Evolutionary conservation across 176 grass and related monocot species (phyloP).

Genomic region (Bromus sterilis): DNA sequence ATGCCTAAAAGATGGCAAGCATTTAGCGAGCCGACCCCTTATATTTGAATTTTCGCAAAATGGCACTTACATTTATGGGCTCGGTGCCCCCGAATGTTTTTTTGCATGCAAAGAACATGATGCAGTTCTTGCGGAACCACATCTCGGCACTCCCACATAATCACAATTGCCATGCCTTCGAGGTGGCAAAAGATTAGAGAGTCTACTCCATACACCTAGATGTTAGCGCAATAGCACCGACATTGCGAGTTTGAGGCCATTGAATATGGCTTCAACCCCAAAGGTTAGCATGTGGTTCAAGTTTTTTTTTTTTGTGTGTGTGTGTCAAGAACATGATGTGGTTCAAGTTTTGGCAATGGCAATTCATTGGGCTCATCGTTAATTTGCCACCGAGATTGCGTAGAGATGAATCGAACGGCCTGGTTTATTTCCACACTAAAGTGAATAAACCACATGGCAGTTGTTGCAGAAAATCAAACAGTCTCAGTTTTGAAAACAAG

Average conservation of each 20-base stretch:
- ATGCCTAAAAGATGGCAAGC: background rate
- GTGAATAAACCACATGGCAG: background rate
- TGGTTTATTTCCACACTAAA: background rate
- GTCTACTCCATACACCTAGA: background rate
- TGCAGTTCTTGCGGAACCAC: background rate
- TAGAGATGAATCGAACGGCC: background rate
- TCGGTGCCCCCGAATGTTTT: too few species aligned
- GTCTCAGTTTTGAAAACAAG: too few species aligned
- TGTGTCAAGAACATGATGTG: background rate
- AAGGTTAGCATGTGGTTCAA: background rate
- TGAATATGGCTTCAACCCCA: background rate
- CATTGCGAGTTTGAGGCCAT: background rate
- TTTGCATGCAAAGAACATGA: too few species aligned
- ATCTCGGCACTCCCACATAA: too few species aligned
- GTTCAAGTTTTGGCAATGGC: background rate
- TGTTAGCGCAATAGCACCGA: background rate
- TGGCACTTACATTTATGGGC: too few species aligned
- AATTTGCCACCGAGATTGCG: background rate
- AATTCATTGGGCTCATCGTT: background rate
- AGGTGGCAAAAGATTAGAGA: background rate
- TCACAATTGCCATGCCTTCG: background rate
- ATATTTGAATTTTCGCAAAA: too few species aligned
- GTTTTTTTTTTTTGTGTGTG: background rate
- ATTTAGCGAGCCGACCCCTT: too few species aligned
- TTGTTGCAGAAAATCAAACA: background rate